A percentile compares a stretch with the other conserved stretches of the same genome.
Conservation (phyloP, 768 basidiomycete genomes). For the Mycena albidolilacea region DNA sequence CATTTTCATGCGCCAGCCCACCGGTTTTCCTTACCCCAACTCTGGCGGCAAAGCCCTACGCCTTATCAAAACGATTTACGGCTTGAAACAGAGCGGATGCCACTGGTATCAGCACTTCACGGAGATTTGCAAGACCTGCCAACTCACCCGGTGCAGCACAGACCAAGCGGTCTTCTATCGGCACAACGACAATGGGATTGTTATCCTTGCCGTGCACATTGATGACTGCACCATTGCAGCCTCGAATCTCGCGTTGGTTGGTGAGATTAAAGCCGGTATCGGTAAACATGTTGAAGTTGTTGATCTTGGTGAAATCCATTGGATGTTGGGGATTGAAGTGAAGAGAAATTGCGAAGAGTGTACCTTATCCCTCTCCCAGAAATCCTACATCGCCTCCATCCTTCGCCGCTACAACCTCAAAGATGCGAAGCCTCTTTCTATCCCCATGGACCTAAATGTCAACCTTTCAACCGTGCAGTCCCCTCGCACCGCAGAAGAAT, state of each 20-base stretch:
- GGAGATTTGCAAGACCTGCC: too few relatives aligned
- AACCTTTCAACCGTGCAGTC: background rate
- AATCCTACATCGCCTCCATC: slow-evolving; percentile 43
- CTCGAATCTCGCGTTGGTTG: too few relatives aligned
- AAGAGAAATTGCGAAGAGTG: background rate
- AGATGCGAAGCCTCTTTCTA: slow-evolving; percentile 39
- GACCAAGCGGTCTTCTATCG: slow-evolving; percentile 35
- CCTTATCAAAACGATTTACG: too few relatives aligned
- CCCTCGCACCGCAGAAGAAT: slow-evolving; percentile 36
- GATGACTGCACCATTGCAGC: too few relatives aligned
- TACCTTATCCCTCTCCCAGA: slow-evolving; percentile 43
- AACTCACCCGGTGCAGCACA: background rate
- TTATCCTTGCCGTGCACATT: background rate
- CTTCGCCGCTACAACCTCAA: slow-evolving; percentile 41
- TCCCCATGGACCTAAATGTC: slow-evolving; percentile 15
- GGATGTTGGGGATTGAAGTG: slow-evolving; percentile 37
- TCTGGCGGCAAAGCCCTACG: too few relatives aligned
- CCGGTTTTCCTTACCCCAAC: background rate
- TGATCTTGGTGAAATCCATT: slow-evolving; percentile 41
- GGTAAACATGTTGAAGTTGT: slow-evolving; percentile 22
- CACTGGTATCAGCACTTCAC: too few relatives aligned
- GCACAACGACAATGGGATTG: slow-evolving; percentile 16
- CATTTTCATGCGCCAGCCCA: slow-evolving; percentile 55
- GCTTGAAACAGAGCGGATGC: too few relatives aligned
- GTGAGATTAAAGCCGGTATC: slow-evolving; percentile 26